Base-by-base conservation (phyloP, 768 basidiomycete species). In the Strobilomyces dryophilus region DNA sequence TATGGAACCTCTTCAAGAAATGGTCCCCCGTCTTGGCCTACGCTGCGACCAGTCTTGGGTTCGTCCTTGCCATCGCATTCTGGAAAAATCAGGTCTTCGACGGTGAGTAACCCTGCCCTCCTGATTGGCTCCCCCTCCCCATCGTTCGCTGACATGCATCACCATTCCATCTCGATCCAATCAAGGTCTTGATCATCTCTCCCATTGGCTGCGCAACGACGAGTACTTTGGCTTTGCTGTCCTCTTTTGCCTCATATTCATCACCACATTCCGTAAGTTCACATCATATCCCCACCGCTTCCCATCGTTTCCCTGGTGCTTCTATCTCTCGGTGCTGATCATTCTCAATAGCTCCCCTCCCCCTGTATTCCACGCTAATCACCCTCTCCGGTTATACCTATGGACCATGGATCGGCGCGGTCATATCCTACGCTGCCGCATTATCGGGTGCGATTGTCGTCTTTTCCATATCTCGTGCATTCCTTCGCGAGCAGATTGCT, bases 351-450 rank as follows among this genome's bases (percentile, higher is more conserved):
- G 91, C 94, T 39, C 94, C 94, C 34, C 64, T 97, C 45, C 94
- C 94, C 34, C 76, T 97, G 51, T 97, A 95, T 73, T 94, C 91
- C 60, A 95, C 94, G 0, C 78, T 97, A 71, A 94, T 95, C 66
- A 83, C 92, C 59, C 76, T 97, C 60, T 89, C 92, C 40, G 93
- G 93, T 21, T 95, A 95, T 69, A 92, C 92, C 10, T 94, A 85
- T 64, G 92, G 92, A 47, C 78, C 89, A 20, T 86, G 84, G 83
- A 77, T 78, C 43, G 94, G 93, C 59, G 91, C 91, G 54, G 71
- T 89, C 59, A 82, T 97, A 65, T 93, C 90, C 32, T 97, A 95
- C 70, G 75, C 81, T 53, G 89, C 93, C 10, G 92, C 94, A 8
- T 81, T 97, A 40, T 73, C 80, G 2, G 93, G 94, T 51, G 93